A percentile compares a stretch with the other conserved stretches of the same genome.
These are phyloP conservation scores for Cutaneotrichosporon daszewskae DNA, from an alignment of 1,284 basidiomycete genomes.

Conservation along the genomic window DNA sequence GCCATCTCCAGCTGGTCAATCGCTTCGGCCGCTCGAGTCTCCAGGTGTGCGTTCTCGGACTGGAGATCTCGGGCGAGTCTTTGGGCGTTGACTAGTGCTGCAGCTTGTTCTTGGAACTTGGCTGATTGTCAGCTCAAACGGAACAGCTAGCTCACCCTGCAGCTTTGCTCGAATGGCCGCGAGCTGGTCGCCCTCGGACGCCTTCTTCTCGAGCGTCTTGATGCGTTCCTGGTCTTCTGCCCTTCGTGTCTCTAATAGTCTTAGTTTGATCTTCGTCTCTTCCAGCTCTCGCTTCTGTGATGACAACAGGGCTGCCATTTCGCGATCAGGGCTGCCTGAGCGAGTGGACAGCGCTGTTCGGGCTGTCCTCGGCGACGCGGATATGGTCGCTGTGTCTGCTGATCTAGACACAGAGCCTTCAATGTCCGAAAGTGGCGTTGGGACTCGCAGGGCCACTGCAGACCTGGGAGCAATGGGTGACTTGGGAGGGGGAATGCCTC, in stretches of 20 bases:
- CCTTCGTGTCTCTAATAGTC: slow-evolving; percentile 78
- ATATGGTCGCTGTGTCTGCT: too few relatives aligned
- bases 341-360: slow-evolving; percentile 1
- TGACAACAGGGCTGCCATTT: slow-evolving; percentile 20
- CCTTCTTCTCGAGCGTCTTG: slow-evolving; percentile 74
- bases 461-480: too few relatives aligned
- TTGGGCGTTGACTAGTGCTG: slow-evolving; percentile 63
- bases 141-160: slow-evolving; percentile 49
- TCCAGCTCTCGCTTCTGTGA: slow-evolving; percentile 53
- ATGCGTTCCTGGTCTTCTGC: slow-evolving; percentile 78
- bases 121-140: slow-evolving; percentile 44
- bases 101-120: slow-evolving; percentile 73
- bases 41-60: slow-evolving; percentile 58
- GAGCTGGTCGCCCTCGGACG: slow-evolving; percentile 76
- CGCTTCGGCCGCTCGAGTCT: slow-evolving; percentile 61
- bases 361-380: not conserved
- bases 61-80: slow-evolving; percentile 64
- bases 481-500: too few relatives aligned
- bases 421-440: too few relatives aligned
- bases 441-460: too few relatives aligned
- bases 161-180: slow-evolving; percentile 80
- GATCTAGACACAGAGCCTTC: too few relatives aligned
- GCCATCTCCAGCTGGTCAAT: slow-evolving; percentile 91
- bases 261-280: slow-evolving; percentile 74
- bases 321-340: slow-evolving; percentile 11